These are phyloP conservation scores for Mimosa pudica DNA, from an alignment of 306 rosid genomes.

Conservation along the genomic window DNA sequence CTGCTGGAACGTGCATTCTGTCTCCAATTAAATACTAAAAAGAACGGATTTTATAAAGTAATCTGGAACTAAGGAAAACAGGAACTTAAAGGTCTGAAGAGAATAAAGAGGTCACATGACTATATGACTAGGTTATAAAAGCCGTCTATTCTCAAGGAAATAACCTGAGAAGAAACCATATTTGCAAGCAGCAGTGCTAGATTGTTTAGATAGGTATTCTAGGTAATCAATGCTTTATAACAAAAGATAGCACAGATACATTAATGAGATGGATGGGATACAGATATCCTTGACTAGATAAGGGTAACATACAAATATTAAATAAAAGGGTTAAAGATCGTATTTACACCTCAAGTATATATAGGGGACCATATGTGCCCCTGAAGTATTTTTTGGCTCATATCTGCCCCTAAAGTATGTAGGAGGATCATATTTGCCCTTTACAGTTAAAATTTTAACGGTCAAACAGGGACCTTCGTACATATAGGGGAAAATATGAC, in stretches of 20 bases:
- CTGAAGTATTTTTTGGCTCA: too few species aligned
- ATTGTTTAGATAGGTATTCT: not conserved
- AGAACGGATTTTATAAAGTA: constrained; percentile 16
- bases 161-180: not conserved
- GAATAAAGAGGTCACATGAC: not conserved
- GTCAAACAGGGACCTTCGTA: too few species aligned
- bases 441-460: too few species aligned
- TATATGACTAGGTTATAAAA: not conserved
- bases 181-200: not conserved
- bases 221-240: not conserved
- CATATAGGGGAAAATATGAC: too few species aligned
- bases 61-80: constrained; percentile 6
- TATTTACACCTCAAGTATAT: too few species aligned
- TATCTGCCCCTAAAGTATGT: too few species aligned
- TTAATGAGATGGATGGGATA: not conserved
- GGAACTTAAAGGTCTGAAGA: not conserved
- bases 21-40: constrained; percentile 9
- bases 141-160: not conserved
- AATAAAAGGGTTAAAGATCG: not conserved
- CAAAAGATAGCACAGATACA: not conserved
- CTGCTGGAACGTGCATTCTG: not conserved
- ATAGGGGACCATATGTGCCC: too few species aligned
- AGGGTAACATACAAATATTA: not conserved
- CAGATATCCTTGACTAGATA: not conserved
- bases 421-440: too few species aligned